Base-by-base conservation (phyloP, 345 rosid genomes). In the Eucalyptus fibrosa region DNA sequence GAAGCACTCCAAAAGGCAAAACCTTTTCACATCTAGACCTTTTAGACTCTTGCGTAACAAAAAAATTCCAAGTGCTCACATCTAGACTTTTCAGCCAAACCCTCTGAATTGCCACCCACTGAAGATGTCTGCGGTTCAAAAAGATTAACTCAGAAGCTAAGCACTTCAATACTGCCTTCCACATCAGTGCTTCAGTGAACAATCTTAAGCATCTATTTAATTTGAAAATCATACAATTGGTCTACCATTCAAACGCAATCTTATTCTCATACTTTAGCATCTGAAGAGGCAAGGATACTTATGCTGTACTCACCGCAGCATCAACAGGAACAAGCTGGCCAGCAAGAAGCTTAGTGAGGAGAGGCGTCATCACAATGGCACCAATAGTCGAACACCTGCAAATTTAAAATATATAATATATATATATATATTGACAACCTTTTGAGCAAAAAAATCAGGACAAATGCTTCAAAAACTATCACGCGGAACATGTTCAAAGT, bases 261-360 rank as follows among this genome's bases (percentile, higher is more conserved):
- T 37, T 77, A 77, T 77, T 77, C 45, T 77, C 85, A 77, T 77
- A 42, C 85, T 40, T 77, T 77, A 50, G 62, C 44, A 45, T 42
- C 67, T 50, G 45, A 53, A 77, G 85, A 77, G 47, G 85, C 28
- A 0, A 23, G 42, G 85, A 77, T 77, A 77, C 47, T 77, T 11
- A 28, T 67, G 55, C 86, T 65, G 56, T 28, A 93, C 97, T 92
- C 92, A 98, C 99, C 13, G 92, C 98, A 90, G 99, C 98, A 94
- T 98, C 98, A 88, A 98, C 99, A 2, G 98, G 99, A 93, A 98
- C 99, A 92, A 98, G 99, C 93, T 98, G 99, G 80, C 99, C 99
- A 12, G 99, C 99, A 89, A 98, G 99, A 92, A 98, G 97, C 96
- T 96, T 97, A 40, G 99, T 98, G 50, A 97, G 98, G 89, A 98